Evolutionary conservation across 2,329 filamentous ascomycete species (phyloP).

Genomic region (Pseudocercospora ulei): DNA sequence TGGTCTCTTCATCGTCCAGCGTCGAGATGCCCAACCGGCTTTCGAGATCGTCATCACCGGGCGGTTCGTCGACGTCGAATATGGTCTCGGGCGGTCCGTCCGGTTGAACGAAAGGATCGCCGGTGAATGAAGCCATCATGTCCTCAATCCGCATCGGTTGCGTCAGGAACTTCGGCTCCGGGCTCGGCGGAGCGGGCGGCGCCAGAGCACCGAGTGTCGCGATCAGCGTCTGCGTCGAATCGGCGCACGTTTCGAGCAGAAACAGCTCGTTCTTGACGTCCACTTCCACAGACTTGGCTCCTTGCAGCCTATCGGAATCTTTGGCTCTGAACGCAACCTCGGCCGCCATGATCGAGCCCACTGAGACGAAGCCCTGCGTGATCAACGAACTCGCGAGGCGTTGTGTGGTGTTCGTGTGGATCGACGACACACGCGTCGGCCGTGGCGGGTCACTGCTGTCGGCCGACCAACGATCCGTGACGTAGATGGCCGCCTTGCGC

Average conservation of each 20-base stretch:
- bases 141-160: constrained; percentile 77
- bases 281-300: constrained; percentile 61
- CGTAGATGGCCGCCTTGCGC: constrained; percentile 68
- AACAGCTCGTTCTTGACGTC: constrained; percentile 78
- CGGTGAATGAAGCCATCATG: constrained; percentile 80
- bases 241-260: constrained; percentile 87
- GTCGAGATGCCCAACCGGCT: constrained; percentile 24
- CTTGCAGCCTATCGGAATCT: constrained; percentile 48
- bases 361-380: constrained; percentile 66
- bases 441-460: constrained; percentile 33
- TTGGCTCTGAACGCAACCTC: constrained; percentile 55
- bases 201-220: constrained; percentile 66
- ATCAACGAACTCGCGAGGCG: constrained; percentile 42
- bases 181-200: constrained; percentile 73
- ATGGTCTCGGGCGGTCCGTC: constrained; percentile 52
- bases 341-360: constrained; percentile 79
- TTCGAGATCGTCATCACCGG: constrained; percentile 28
- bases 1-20: constrained; percentile 25
- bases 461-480: constrained; percentile 61
- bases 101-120: constrained; percentile 62
- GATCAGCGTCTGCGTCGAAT: constrained; percentile 89
- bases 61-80: constrained; percentile 31
- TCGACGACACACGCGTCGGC: constrained; percentile 8
- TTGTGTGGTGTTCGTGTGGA: constrained; percentile 21
- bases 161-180: constrained; percentile 75